A percentile compares a stretch with the other conserved stretches of the same genome.
These are phyloP conservation scores for Ceratobasidium sp. DNA, from an alignment of 1,284 basidiomycete genomes.

Conservation along the genomic window DNA sequence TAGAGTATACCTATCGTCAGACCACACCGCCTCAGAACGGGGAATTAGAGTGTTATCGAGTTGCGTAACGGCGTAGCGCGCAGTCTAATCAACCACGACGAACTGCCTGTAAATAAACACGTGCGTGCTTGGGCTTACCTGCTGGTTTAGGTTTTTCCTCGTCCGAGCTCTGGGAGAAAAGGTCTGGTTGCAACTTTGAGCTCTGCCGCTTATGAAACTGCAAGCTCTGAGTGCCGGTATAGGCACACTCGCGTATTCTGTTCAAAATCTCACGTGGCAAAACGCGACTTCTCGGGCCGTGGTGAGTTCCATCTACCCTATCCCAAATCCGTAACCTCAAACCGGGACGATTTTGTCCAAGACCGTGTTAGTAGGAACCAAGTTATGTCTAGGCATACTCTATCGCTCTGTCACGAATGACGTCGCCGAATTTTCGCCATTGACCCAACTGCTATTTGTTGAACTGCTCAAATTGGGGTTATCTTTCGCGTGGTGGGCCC, in stretches of 20 bases:
- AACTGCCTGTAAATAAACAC: neutral
- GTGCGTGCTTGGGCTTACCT: neutral
- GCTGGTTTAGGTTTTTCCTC: neutral
- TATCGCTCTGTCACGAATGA: conserved; percentile 13
- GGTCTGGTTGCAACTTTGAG: neutral
- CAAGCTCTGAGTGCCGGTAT: neutral
- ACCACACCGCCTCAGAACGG: too few species aligned
- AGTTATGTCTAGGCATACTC: conserved; percentile 9
- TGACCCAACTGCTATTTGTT: conserved; percentile 22
- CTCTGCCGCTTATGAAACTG: conserved; percentile 10
- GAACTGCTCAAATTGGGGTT: conserved; percentile 20
- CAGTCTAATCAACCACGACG: too few species aligned
- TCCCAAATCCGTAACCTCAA: neutral
- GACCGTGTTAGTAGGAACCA: conserved; percentile 15
- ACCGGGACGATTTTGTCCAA: neutral
- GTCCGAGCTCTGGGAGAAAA: neutral
- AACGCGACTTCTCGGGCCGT: conserved; percentile 13
- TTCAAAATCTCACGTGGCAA: conserved; percentile 21
- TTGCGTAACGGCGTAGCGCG: too few species aligned
- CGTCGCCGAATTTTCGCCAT: conserved; percentile 16
- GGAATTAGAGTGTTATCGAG: too few species aligned
- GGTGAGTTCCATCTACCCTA: conserved; percentile 10
- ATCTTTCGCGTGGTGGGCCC: conserved; percentile 29
- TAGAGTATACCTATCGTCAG: too few species aligned
- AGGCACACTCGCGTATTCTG: neutral